Conservation (phyloP, 805 yeast genomes). For the Myxozyma vanderwaltii region DNA sequence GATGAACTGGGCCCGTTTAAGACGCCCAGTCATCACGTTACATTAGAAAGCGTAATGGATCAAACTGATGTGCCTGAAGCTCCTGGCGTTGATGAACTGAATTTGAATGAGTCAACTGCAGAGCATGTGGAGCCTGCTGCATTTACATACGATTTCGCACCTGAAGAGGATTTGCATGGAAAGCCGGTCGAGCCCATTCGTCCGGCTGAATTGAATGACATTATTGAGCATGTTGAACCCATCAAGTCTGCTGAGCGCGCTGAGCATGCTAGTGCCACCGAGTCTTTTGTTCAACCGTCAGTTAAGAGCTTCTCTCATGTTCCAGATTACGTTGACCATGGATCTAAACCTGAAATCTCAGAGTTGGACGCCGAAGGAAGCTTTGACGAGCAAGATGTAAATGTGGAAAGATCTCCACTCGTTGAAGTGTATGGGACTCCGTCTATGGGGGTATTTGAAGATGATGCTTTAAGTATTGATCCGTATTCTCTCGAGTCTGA, state of each 20-base stretch:
- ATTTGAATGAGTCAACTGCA: neutral
- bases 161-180: no score
- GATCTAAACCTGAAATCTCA: neutral
- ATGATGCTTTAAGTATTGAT: neutral
- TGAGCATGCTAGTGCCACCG: no score
- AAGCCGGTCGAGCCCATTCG: no score
- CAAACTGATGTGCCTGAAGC: slow-evolving; percentile 13
- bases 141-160: no score
- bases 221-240: no score
- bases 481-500: neutral
- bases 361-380: slow-evolving; percentile 4
- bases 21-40: slow-evolving; percentile 11
- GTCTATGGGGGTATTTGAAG: neutral
- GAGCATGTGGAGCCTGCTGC: no score
- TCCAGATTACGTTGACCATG: neutral
- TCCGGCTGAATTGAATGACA: no score
- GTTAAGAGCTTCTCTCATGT: neutral
- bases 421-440: slow-evolving; percentile 4
- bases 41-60: slow-evolving; percentile 12
- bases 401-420: slow-evolving; percentile 8
- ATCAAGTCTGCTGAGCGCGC: no score
- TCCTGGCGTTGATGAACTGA: slow-evolving; percentile 19
- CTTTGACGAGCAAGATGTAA: neutral
- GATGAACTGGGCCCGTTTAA: neutral
- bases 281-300: no score